phyloP scores from a whole-genome alignment of 164 flowering plant species.

The Liriodendron chinense region DNA sequence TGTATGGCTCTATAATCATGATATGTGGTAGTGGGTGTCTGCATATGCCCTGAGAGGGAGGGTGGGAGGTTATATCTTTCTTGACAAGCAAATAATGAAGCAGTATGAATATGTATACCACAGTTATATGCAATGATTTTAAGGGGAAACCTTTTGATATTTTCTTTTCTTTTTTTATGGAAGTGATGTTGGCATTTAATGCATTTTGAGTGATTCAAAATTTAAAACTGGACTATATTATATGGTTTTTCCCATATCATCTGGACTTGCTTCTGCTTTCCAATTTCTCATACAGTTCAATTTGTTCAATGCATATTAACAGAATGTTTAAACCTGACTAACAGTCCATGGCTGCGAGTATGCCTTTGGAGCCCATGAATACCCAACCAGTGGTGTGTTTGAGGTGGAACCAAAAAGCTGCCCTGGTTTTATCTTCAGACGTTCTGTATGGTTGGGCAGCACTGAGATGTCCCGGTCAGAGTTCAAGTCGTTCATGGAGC shows the following conservation, averaged over 20 bases:
- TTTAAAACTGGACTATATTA: neutral
- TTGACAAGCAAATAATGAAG: too few species aligned
- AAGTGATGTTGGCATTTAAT: neutral
- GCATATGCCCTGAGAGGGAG: too few species aligned
- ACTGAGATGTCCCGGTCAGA: slow-evolving; percentile 72
- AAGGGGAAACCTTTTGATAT: neutral
- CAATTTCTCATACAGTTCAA: neutral
- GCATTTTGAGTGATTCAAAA: neutral
- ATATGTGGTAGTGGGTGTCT: too few species aligned
- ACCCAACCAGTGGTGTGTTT: slow-evolving; percentile 84
- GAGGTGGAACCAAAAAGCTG: slow-evolving; percentile 97
- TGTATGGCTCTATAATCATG: too few species aligned
- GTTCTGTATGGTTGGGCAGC: slow-evolving; percentile 72
- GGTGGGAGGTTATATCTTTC: too few species aligned
- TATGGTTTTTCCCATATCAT: neutral
- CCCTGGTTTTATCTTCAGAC: slow-evolving; percentile 85
- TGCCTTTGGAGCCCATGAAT: slow-evolving; percentile 95
- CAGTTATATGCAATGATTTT: neutral
- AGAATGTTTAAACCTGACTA: slow-evolving; percentile 6
- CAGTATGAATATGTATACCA: too few species aligned
- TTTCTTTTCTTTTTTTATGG: too few species aligned
- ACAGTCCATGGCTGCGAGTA: slow-evolving; percentile 88
- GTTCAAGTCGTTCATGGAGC: slow-evolving; percentile 70
- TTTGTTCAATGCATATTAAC: slow-evolving; percentile 5
- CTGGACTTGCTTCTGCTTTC: neutral